Evolutionary conservation across 805 yeast species (phyloP), one percentile per base, ranked within the genome.

Genomic region (Ascoidea rubescens): DNA sequence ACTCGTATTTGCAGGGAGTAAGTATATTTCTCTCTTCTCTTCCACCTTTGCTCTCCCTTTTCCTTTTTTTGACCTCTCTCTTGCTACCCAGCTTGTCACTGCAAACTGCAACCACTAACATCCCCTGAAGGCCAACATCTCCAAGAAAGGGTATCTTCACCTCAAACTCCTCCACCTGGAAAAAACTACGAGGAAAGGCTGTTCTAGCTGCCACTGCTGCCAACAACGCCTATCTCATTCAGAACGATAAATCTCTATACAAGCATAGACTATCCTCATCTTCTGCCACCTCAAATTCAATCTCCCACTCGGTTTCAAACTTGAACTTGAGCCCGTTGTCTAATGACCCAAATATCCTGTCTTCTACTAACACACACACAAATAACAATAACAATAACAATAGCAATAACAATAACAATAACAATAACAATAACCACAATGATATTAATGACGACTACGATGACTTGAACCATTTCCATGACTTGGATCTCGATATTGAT

Each of bases 161-260:
- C 51, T 31, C 56, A 54, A 46, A 53, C 57, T 56, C 56, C n/a
- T 63, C 66, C 0, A 54, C 65, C 0, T 64, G 66, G 67, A 59
- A 62, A 21, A 64, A 62, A 44, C 55, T 64, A 5, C 60, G 59
- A 49, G 51, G 54, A 50, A 32, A 37, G 45, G 44, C 33, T 5
- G 14, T 48, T 8, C 21, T 45, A 31, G 31, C 48, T 5, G 33
- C 6, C 5, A 30, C n/a, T 28, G 32, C 49, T 30, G 48, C 14
- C 5, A 37, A 37, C 4, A 37, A 37, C 43, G 14, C 8, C 43
- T 37, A 10, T 37, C 28, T 21, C 28, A 21, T 21, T 21, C 28
- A 21, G 28, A 21, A 21, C 28, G 28, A 21, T 21, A 21, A 21
- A 21, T 21, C 28, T 21, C 28, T 21, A 21, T 21, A 21, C 28